phyloP scores from a whole-genome alignment of 1,284 basidiomycete genomes.

The Papiliotrema laurentii region DNA sequence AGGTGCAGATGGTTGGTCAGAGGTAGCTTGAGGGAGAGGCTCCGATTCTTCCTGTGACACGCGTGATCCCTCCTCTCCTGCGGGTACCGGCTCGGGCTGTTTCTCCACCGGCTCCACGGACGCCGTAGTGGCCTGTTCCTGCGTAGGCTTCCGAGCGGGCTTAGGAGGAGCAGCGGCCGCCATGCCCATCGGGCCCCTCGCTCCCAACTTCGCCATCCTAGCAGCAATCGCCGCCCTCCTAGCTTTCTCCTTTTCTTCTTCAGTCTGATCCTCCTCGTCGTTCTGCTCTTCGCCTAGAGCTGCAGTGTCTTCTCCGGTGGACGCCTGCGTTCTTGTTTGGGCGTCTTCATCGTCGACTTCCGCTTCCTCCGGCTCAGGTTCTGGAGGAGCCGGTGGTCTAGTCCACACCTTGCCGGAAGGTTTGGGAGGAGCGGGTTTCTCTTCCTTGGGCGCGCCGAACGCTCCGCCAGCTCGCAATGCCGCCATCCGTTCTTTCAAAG shows the following conservation, averaged over 20 bases:
- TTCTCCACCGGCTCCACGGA: background rate
- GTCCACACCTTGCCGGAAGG: slow-evolving; percentile 67
- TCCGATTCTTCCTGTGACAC: background rate
- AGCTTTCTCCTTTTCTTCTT: slow-evolving; percentile 48
- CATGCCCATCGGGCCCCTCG: slow-evolving; percentile 48
- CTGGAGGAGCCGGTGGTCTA: slow-evolving; percentile 48
- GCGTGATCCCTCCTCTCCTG: background rate
- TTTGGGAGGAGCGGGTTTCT: slow-evolving; percentile 60
- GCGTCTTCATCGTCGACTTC: slow-evolving; percentile 45
- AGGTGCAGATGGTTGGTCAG: too few species aligned
- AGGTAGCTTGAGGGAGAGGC: background rate
- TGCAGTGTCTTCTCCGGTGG: slow-evolving; percentile 36
- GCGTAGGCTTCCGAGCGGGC: slow-evolving; percentile 22
- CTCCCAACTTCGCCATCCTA: slow-evolving; percentile 51
- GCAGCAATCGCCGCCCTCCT: slow-evolving; percentile 50
- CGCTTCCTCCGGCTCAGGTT: slow-evolving; percentile 49
- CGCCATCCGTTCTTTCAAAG: slow-evolving; percentile 87
- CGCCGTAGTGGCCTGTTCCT: background rate
- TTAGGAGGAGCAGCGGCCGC: slow-evolving; percentile 26
- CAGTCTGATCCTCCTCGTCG: slow-evolving; percentile 34
- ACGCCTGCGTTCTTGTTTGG: slow-evolving; percentile 18
- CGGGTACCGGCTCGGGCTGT: background rate
- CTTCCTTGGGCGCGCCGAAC: slow-evolving; percentile 56
- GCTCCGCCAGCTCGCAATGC: slow-evolving; percentile 70
- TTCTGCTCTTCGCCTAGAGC: slow-evolving; percentile 22